Percentiles rank a stretch among this genome's conserved stretches.
Conservation (phyloP, 2,329 filamentous ascomycete genomes). For the Ceratocystis cacaofunesta region DNA sequence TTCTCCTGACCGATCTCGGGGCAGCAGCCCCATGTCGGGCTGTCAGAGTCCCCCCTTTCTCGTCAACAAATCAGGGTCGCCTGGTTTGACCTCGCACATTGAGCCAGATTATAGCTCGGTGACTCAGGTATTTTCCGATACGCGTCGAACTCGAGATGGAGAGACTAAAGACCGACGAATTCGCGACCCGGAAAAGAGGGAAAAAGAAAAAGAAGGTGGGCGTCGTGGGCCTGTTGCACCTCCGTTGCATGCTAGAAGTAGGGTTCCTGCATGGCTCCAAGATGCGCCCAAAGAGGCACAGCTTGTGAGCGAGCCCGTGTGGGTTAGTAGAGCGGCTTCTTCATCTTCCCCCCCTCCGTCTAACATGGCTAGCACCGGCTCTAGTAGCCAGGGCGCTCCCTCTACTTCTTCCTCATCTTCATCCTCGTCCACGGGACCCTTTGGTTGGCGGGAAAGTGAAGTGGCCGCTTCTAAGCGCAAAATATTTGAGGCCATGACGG, state of each 20-base stretch:
- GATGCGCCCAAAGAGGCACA: slow-evolving; percentile 3
- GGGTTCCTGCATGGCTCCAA: slow-evolving; percentile 3
- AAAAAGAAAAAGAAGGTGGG: neutral
- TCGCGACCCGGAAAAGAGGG: neutral
- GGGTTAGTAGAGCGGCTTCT: neutral
- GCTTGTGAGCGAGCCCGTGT: neutral
- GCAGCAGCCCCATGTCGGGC: slow-evolving; percentile 51
- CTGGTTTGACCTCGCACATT: slow-evolving; percentile 54
- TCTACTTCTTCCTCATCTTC: neutral
- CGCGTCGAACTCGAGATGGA: neutral
- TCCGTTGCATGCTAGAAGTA: neutral
- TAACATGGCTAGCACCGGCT: neutral
- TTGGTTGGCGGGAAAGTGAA: neutral
- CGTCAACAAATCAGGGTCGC: slow-evolving; percentile 43
- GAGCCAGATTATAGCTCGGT: slow-evolving; percentile 45
- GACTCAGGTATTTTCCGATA: neutral
- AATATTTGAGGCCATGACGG: slow-evolving; percentile 1
- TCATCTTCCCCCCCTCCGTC: slow-evolving; percentile 1
- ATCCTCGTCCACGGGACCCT: neutral
- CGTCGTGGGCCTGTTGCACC: slow-evolving; percentile 1
- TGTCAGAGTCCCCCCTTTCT: slow-evolving; percentile 54
- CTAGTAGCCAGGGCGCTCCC: neutral
- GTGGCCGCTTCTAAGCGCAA: neutral
- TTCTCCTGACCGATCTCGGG: slow-evolving; percentile 50
- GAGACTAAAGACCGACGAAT: neutral